Evolutionary conservation across 225 moss, liverwort and hornwort species (phyloP).

Genomic region (Pseudisothecium myosuroides): DNA sequence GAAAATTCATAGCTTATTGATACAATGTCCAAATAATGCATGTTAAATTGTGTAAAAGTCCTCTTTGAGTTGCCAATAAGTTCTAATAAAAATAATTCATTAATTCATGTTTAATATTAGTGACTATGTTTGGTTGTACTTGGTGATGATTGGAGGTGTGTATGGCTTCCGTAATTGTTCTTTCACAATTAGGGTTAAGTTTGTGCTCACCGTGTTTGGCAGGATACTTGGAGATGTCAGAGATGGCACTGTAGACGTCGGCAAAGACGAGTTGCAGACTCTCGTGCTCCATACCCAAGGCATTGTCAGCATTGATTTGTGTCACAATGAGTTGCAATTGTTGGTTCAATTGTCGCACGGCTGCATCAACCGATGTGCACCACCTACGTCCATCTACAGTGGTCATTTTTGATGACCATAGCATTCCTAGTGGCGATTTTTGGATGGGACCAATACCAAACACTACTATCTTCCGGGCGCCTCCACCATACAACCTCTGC

Average conservation of each 20-base stretch:
- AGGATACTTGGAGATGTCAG: not conserved
- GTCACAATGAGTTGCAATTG: not conserved
- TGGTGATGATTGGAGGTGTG: not conserved
- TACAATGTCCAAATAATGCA: too few species aligned
- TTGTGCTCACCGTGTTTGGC: not conserved
- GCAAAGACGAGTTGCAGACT: conserved; percentile 2
- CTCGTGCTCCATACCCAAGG: not conserved
- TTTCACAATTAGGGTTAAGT: too few species aligned
- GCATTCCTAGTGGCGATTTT: not conserved
- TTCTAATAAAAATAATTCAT: not conserved
- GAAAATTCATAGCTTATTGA: not conserved
- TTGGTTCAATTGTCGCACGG: not conserved
- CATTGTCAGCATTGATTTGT: not conserved
- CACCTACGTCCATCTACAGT: fast-evolving
- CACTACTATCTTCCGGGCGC: conserved; percentile 16
- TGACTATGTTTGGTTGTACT: too few species aligned
- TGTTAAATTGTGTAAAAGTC: not conserved
- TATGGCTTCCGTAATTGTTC: not conserved
- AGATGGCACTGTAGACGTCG: conserved; percentile 7
- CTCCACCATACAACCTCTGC: conserved; percentile 13
- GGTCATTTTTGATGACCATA: not conserved
- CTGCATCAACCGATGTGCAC: not conserved
- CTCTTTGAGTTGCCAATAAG: not conserved
- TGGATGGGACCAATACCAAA: conserved; percentile 6
- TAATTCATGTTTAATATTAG: not conserved